Conservation (phyloP, 108 stramenopile genomes). For the Pseudonitzschia delicatissima region DNA sequence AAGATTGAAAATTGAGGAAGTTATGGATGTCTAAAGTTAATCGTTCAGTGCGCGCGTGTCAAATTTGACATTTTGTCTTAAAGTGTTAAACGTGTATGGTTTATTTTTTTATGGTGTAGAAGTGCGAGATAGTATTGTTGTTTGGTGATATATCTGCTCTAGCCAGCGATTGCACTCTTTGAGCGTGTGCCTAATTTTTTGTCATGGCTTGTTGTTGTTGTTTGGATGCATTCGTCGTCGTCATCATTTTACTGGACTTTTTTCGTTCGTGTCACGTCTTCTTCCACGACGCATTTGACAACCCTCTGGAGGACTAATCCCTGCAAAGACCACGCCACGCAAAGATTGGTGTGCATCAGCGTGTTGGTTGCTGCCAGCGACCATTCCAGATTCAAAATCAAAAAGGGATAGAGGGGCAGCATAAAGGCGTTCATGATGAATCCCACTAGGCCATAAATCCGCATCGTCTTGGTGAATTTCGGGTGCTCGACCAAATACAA, state of each 20-base stretch:
- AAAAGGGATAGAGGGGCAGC: conserved; percentile 77
- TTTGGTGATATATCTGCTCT: background rate
- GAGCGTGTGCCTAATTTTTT: background rate
- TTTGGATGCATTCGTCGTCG: background rate
- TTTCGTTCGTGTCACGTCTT: background rate
- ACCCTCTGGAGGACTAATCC: conserved; percentile 52
- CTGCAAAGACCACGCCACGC: conserved; percentile 78
- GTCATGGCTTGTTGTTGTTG: background rate
- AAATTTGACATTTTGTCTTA: too few species aligned
- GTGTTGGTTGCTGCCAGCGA: conserved; percentile 62
- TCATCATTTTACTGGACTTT: background rate
- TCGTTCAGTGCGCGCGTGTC: too few species aligned
- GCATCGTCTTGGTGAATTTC: background rate
- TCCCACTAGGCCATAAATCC: conserved; percentile 49
- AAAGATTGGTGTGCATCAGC: conserved; percentile 73
- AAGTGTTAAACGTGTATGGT: too few species aligned
- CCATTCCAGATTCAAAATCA: conserved; percentile 69
- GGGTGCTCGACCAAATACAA: conserved; percentile 16
- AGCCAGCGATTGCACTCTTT: background rate
- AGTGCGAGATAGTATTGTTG: background rate
- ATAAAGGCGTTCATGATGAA: conserved; percentile 79
- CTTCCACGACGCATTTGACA: conserved; percentile 20
- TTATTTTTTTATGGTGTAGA: too few species aligned
- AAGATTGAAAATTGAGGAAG: too few species aligned
- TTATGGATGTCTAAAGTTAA: too few species aligned